Base-by-base conservation (phyloP, 2,329 filamentous ascomycete genomes). In the Setomelanomma holmii region DNA sequence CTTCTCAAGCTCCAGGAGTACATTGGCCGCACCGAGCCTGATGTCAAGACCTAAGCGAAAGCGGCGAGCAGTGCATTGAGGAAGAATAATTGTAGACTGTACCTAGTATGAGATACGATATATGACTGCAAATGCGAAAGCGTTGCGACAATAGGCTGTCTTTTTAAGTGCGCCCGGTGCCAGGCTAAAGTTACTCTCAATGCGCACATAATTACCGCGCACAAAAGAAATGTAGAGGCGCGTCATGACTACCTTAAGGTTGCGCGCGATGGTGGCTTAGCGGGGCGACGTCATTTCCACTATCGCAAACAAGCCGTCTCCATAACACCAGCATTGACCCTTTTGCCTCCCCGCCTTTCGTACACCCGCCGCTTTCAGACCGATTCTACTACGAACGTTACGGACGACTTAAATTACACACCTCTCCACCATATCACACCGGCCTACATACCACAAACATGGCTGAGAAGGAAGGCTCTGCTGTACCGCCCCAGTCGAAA, bases 1-100 rank as follows among this genome's bases (percentile, higher is more conserved):
- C 81, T 99, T 53, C 83, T 99, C 72, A 92, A 93, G 82, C 89
- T 99, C 77, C 90, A 97, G 82, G 90, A 97, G 82, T 92, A 89
- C 74, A 86, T 98, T 67, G 93, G 92, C 73, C 88, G 93, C 56
- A 91, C 91, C 67, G 89, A 96, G 81, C 95, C 95, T 30, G 91
- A 96, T 79, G 95, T 99, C 69, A 96, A 93, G 88, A 99, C 93
- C 55, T 98, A 87, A 79, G 56, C 43, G 40, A 8, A 7, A 19
- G 21, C 17, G 40, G 8, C 14, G 34, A 8, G 27, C 27, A n/a
- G 27, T 30, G 27, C 27, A 6, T n/a, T n/a, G 14, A 30, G 27
- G 27, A 30, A 14, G 27, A 38, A 38, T 20, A 16, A 38, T 10
- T 4, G 19, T 40, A 23, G 19, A 33, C 16, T 40, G 17, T 40